Base-by-base conservation (phyloP, 306 rosid species). In the Cercis canadensis region DNA sequence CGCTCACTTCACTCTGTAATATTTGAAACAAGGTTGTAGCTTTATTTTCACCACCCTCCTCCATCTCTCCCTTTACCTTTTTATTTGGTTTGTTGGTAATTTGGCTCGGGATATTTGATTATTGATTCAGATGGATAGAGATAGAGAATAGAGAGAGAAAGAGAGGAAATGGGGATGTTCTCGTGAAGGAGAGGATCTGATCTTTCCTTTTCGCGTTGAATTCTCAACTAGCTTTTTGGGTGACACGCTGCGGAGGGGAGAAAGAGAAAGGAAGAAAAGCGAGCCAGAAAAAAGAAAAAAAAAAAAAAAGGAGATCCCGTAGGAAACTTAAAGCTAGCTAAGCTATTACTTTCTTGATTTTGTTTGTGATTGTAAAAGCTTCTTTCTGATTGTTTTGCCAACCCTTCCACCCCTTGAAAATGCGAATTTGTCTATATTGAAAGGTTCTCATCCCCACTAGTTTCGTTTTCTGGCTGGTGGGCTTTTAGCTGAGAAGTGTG, bases 151-250 rank as follows among this genome's bases (percentile, higher is more conserved):
- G 57, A 56, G 21, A 18, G 32, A 47, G 49, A 46, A 55, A 40
- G 8, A 43, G 50, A 55, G 33, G 60, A 53, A 54, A 41, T 8
- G 75, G 51, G 63, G 67, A 49, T 75, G 63, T 80, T 82, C 82
- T 66, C 80, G 82, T 80, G 88, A 78, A 53, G 74, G 49, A 75
- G 65, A 73, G 85, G 88, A 83, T 85, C 87, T 69, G 75, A 81
- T 74, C 59, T 83, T 56, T 82, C 84, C 80, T 85, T 87, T 87
- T 87, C 78, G 86, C 84, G 90, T 88, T 87, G 97, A 91, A 85
- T 88, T 83, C 59, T 52, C 76, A 5, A 47, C 6, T 24, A 24
- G 49, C 60, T 70, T 72, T 68, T 65, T 11, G 67, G 65, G 81
- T 43, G 78, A 71, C 78, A 64, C 73, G 31, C 16, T 0, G 39